A percentile compares a stretch with the other conserved stretches of the same genome.
Evolutionary conservation across 2,329 filamentous ascomycete genomes (phyloP).

Genomic region (Canariomyces notabilis): DNA sequence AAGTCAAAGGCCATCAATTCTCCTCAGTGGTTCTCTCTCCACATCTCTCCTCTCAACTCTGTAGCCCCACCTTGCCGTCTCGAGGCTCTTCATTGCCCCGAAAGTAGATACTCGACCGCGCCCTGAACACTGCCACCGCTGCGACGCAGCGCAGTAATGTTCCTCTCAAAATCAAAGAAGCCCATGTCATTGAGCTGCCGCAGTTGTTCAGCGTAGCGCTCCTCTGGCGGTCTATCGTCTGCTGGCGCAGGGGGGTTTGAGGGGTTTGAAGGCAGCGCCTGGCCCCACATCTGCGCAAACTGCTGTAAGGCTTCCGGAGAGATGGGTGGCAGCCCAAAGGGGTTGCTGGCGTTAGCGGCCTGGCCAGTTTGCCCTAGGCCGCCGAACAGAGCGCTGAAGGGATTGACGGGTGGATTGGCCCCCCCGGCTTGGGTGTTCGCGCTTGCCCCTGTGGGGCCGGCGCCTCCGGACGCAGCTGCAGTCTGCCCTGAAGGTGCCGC

Average conservation of each 20-base stretch:
- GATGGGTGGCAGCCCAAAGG: slow-evolving; percentile 41
- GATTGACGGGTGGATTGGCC: slow-evolving; percentile 21
- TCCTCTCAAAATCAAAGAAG: slow-evolving; percentile 93
- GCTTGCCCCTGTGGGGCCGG: neutral
- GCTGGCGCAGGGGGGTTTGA: slow-evolving; percentile 46
- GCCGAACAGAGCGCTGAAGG: slow-evolving; percentile 25
- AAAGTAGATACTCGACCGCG: slow-evolving; percentile 70
- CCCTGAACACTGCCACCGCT: slow-evolving; percentile 93
- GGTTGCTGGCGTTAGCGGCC: slow-evolving; percentile 32
- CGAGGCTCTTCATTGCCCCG: neutral
- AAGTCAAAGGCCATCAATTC: too few species aligned
- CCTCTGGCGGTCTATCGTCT: slow-evolving; percentile 88
- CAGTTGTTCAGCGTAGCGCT: slow-evolving; percentile 84
- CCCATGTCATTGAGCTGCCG: slow-evolving; percentile 97
- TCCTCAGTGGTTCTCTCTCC: too few species aligned
- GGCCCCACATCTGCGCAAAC: slow-evolving; percentile 47
- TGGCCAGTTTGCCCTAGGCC: slow-evolving; percentile 21
- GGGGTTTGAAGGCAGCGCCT: slow-evolving; percentile 29
- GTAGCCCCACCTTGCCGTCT: neutral
- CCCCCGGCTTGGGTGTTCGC: slow-evolving; percentile 3
- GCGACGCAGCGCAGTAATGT: slow-evolving; percentile 79
- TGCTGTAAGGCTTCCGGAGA: slow-evolving; percentile 53
- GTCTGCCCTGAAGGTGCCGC: slow-evolving; percentile 11
- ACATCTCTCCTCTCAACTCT: slow-evolving; percentile 1
- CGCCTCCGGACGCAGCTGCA: slow-evolving; percentile 4